phyloP scores from a whole-genome alignment of 164 flowering plant genomes.

The Euptelea pleiosperma region DNA sequence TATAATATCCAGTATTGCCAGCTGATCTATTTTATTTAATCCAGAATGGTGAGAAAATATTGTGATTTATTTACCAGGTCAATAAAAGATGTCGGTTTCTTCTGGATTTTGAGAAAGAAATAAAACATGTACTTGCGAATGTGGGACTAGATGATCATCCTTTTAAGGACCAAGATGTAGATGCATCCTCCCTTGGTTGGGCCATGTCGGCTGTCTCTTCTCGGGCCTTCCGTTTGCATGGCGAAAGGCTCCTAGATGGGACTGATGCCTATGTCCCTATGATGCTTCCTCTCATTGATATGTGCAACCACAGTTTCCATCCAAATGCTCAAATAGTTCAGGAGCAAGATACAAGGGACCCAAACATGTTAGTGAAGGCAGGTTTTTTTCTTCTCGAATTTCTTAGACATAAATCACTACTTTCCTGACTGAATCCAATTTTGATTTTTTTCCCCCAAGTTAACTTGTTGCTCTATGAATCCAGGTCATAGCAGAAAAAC shows the following conservation, averaged over 20 bases:
- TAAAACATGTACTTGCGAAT: constrained; percentile 41
- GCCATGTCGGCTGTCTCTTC: constrained; percentile 97
- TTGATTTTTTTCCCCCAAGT: too few relatives aligned
- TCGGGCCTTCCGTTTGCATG: constrained; percentile 86
- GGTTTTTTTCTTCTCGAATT: constrained; percentile 5
- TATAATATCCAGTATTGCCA: neutral
- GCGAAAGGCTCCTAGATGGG: constrained; percentile 47
- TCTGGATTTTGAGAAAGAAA: constrained; percentile 76
- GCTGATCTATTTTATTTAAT: neutral
- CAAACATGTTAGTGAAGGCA: constrained; percentile 63
- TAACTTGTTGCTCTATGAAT: constrained; percentile 46
- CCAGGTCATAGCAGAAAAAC: constrained; percentile 77
- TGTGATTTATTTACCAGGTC: constrained; percentile 42
- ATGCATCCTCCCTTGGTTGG: constrained; percentile 95
- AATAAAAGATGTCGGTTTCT: constrained; percentile 93
- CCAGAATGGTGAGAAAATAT: neutral
- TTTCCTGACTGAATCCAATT: too few relatives aligned
- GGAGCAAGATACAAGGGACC: constrained; percentile 38
- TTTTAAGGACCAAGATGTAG: constrained; percentile 67
- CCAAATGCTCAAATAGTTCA: constrained; percentile 88
- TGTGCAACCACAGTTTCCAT: constrained; percentile 90
- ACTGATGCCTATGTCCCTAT: constrained; percentile 44
- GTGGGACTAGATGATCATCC: constrained; percentile 56
- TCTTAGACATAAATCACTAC: too few relatives aligned
- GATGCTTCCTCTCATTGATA: constrained; percentile 55